Conservation (phyloP, 768 basidiomycete genomes). For the Suillus plorans region DNA sequence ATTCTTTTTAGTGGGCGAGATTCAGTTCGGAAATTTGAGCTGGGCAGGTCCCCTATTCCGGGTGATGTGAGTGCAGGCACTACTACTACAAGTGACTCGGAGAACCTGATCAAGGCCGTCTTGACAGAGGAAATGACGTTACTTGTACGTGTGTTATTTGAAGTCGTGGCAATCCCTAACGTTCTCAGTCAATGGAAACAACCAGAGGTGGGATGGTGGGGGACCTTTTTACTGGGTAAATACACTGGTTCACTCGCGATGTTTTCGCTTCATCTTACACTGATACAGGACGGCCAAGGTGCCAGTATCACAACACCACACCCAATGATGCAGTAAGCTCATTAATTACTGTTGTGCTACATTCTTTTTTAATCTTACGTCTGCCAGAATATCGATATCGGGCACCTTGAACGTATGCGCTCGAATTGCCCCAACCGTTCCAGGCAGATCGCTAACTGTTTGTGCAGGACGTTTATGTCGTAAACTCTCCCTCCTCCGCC, state of each 20-base stretch:
- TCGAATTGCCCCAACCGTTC: not conserved
- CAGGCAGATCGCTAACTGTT: not conserved
- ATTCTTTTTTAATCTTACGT: not conserved
- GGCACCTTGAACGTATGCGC: conserved; percentile 36
- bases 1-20: conserved; percentile 47
- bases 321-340: conserved; percentile 42
- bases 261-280: not conserved
- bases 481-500: conserved; percentile 40
- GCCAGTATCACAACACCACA: conserved; percentile 20
- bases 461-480: conserved; percentile 32
- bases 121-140: conserved; percentile 44
- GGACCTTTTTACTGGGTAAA: conserved; percentile 46
- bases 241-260: not conserved
- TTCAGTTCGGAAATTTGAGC: conserved; percentile 50
- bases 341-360: not conserved
- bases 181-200: conserved; percentile 39
- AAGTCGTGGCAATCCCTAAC: not conserved
- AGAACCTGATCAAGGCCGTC: not conserved
- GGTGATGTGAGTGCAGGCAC: conserved; percentile 38
- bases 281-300: conserved; percentile 29
- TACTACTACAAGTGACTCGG: not conserved
- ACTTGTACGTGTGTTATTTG: conserved; percentile 38
- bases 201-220: conserved; percentile 40
- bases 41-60: conserved; percentile 59
- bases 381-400: conserved; percentile 37